Base-by-base conservation (phyloP, 176 grass and related monocot genomes). In the Dendrocalamus sinicus region DNA sequence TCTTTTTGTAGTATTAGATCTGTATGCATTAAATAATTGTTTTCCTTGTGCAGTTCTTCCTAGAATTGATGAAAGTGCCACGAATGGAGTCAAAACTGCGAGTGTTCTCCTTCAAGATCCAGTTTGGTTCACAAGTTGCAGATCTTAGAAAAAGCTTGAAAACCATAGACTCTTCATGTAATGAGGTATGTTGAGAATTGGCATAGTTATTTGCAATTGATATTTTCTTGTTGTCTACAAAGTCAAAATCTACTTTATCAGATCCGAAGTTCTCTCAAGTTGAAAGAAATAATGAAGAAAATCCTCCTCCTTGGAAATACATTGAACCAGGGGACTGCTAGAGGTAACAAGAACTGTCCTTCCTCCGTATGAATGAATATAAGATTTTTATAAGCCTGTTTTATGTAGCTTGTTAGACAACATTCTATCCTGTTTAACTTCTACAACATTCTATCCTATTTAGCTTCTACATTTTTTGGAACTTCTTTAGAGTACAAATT, bases 251-350 rank as follows among this genome's bases (percentile, higher is more conserved):
- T 85, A 35, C 11, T 20, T 82, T 78, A 84, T 83, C 86, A 98
- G 95, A 98, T 98, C 77, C 95, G 91, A 72, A 80, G 67, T 90
- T 98, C 91, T 78, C 67, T 83, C 82, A 98, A 98, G 92, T 85
- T 98, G 85, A 98, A 98, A 89, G 96, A 98, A 80, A 91, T 98
- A 66, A 98, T 98, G 96, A 98, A 93, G 93, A 95, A 90, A 92
- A 95, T 98, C 83, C 90, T 98, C 35, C 89, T 93, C 63, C 96
- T 98, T 76, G 95, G 95, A 58, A 98, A 98, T 89, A 91, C 88
- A 2, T 85, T 98, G 77, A 98, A 98, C 89, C 93, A 93, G 73
- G 95, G 95, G 66, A 98, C 93, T 89, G 93, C 95, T 53, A 93
- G 93, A 98, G 95, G 95, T 98, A 91, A 81, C 53, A 80, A 71